These are phyloP conservation scores for Microsporum audouinii DNA, from an alignment of 2,329 filamentous ascomycete genomes.

Conservation along the genomic window DNA sequence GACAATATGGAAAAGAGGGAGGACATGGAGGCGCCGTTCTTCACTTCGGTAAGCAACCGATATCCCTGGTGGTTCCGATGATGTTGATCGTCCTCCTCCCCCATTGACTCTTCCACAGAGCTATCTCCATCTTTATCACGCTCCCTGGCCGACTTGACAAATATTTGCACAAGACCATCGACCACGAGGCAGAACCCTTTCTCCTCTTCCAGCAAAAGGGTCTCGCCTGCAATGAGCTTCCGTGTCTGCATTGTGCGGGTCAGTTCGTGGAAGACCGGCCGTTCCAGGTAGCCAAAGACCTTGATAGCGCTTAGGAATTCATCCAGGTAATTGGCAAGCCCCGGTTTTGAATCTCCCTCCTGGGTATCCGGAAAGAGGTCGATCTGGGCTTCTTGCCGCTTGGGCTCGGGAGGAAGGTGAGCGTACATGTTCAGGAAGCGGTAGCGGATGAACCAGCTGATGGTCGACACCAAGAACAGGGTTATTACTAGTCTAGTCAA, in stretches of 20 bases:
- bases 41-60: conserved; percentile 90
- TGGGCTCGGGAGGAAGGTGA: conserved; percentile 81
- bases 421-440: conserved; percentile 96
- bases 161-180: conserved; percentile 91
- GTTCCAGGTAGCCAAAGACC: conserved; percentile 93
- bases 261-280: conserved; percentile 93
- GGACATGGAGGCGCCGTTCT: conserved; percentile 96
- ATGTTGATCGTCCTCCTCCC: conserved; percentile 44
- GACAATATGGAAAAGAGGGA: conserved; percentile 91
- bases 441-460: conserved; percentile 90
- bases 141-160: conserved; percentile 72
- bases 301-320: conserved; percentile 98
- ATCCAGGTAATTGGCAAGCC: conserved; percentile 89
- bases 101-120: conserved; percentile 34
- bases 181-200: conserved; percentile 97
- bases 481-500: conserved; percentile 58
- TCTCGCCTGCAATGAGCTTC: conserved; percentile 92
- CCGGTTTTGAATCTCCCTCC: conserved; percentile 79
- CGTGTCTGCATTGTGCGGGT: conserved; percentile 97
- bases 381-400: conserved; percentile 88
- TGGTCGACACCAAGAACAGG: conserved; percentile 63
- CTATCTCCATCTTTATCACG: conserved; percentile 20
- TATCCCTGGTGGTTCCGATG: conserved; percentile 63
- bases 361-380: conserved; percentile 91
- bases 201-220: conserved; percentile 87